Evolutionary conservation across 2,329 filamentous ascomycete species (phyloP).

Genomic region (Capronia americana): DNA sequence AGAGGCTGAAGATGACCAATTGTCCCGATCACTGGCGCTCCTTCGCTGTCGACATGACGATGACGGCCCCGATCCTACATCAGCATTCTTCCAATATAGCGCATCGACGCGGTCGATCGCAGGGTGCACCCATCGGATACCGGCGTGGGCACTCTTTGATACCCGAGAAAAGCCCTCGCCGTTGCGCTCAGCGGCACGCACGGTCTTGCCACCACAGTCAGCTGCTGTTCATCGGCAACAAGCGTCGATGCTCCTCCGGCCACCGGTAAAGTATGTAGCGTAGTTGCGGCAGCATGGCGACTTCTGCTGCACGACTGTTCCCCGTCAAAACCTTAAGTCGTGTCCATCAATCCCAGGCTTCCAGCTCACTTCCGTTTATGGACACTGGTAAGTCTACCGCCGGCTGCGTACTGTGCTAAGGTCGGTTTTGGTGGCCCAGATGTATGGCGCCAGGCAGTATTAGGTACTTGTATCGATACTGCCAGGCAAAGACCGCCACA

Average conservation of each 20-base stretch:
- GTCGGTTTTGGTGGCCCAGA: not conserved
- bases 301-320: not conserved
- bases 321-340: not conserved
- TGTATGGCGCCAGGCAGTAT: not conserved
- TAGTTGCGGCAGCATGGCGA: not conserved
- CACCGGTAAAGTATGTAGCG: too few species aligned
- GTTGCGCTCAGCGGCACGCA: not conserved
- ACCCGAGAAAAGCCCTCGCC: not conserved
- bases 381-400: not conserved
- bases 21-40: not conserved
- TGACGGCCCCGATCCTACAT: not conserved
- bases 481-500: not conserved
- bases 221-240: not conserved
- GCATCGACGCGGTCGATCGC: not conserved
- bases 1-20: conserved; percentile 1
- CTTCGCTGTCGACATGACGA: not conserved
- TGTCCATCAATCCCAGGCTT: not conserved
- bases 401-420: not conserved
- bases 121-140: not conserved
- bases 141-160: not conserved
- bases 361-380: conserved; percentile 2
- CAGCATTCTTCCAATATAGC: not conserved
- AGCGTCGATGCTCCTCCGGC: not conserved
- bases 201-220: not conserved
- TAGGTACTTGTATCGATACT: not conserved